phyloP scores from a whole-genome alignment of 495 filamentous ascomycete species.

The Amphirosellinia nigrospora region DNA sequence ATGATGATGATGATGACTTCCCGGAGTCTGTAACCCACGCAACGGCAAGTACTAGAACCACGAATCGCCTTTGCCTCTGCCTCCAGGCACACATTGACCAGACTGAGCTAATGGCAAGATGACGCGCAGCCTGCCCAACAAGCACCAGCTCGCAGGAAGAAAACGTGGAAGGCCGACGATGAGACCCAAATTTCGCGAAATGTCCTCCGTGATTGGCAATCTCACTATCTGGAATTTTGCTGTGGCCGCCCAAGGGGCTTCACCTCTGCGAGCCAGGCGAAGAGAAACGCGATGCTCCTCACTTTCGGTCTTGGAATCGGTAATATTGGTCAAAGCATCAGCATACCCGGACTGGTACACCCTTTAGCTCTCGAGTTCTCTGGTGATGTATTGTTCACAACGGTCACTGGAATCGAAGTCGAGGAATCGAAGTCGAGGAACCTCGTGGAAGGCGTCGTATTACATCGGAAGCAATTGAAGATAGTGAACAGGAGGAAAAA shows the following conservation, averaged over 20 bases:
- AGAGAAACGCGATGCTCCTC: constrained; percentile 49
- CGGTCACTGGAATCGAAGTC: constrained; percentile 35
- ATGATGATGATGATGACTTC: too few species aligned
- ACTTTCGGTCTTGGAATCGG: constrained; percentile 53
- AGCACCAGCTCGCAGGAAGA: constrained; percentile 35
- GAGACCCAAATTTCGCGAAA: constrained; percentile 58
- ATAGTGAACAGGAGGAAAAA: constrained; percentile 28
- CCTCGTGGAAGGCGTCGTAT: constrained; percentile 34
- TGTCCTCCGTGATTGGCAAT: constrained; percentile 60
- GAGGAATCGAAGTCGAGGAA: too few species aligned
- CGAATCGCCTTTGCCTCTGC: too few species aligned
- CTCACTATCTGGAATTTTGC: constrained; percentile 60
- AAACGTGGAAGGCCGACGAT: constrained; percentile 46
- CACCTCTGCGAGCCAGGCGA: constrained; percentile 41
- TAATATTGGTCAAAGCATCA: constrained; percentile 40
- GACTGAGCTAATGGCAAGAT: constrained; percentile 29
- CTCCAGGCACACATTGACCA: too few species aligned
- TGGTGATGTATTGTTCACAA: constrained; percentile 43
- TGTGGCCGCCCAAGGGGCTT: constrained; percentile 35
- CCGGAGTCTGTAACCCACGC: too few species aligned
- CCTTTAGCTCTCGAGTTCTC: constrained; percentile 47
- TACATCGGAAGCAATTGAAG: constrained; percentile 34
- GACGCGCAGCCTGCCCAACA: constrained; percentile 32
- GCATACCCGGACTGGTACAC: constrained; percentile 33
- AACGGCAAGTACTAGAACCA: too few species aligned